phyloP scores from a whole-genome alignment of 352 stramenopile species.

The Globisporangium yorkense region DNA sequence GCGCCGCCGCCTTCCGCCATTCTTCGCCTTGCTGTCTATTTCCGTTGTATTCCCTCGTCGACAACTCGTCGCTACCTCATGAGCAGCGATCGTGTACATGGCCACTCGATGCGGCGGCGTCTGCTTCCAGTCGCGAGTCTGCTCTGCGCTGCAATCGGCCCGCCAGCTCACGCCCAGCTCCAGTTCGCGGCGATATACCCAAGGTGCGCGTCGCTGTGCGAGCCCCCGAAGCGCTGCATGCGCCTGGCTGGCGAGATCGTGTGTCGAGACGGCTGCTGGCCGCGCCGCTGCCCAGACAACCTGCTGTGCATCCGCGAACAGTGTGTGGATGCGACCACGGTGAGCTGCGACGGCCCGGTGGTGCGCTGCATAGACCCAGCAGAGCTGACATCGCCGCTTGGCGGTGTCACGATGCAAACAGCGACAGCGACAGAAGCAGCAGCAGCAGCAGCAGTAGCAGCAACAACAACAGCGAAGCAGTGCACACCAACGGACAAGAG shows the following conservation, averaged over 20 bases:
- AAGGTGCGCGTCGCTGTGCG: neutral
- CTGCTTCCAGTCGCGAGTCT: neutral
- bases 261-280: slow-evolving; percentile 1
- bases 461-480: neutral
- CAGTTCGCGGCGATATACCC: slow-evolving; percentile 1
- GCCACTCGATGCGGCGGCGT: neutral
- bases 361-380: neutral
- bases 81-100: neutral
- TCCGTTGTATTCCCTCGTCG: no score
- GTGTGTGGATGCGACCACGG: neutral
- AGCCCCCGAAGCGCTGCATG: slow-evolving; percentile 1
- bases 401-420: neutral
- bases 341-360: neutral
- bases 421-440: neutral
- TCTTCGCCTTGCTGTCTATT: no score
- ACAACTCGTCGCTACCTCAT: neutral
- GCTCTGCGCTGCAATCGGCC: neutral
- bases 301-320: neutral
- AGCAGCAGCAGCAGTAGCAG: neutral
- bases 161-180: neutral
- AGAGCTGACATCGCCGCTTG: neutral
- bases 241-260: neutral
- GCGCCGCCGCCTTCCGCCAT: no score
- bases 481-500: neutral
- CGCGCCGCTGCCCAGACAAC: neutral